Percentiles rank a stretch among this genome's conserved stretches.
Evolutionary conservation across 768 basidiomycete genomes (phyloP).

Genomic region (Gymnopilus junonius): DNA sequence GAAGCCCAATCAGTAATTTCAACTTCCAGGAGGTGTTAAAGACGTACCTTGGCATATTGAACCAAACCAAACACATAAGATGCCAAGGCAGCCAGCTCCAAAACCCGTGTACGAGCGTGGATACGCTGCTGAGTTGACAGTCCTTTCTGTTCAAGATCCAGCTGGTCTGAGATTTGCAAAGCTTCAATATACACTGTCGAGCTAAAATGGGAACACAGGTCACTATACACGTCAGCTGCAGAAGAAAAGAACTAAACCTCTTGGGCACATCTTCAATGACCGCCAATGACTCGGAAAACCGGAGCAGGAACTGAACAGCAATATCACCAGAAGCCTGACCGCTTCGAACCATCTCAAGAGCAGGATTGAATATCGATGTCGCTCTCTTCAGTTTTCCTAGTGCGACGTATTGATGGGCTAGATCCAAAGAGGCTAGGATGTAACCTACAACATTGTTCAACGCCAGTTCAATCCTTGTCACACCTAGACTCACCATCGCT

Average conservation of each 20-base stretch:
- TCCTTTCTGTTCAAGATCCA: slow-evolving; percentile 49
- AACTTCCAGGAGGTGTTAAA: neutral
- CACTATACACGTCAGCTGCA: neutral
- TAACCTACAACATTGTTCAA: slow-evolving; percentile 48
- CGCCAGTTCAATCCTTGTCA: neutral
- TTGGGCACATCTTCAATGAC: slow-evolving; percentile 57
- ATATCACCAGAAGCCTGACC: slow-evolving; percentile 54
- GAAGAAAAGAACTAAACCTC: slow-evolving; percentile 46
- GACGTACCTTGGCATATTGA: slow-evolving; percentile 62
- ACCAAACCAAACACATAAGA: slow-evolving; percentile 70
- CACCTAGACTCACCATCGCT: slow-evolving; percentile 47
- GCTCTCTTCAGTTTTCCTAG: slow-evolving; percentile 80
- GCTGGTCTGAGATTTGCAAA: slow-evolving; percentile 43
- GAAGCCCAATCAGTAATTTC: neutral
- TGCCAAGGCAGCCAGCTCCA: slow-evolving; percentile 78
- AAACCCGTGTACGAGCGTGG: slow-evolving; percentile 53
- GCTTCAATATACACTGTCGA: slow-evolving; percentile 66
- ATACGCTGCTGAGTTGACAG: slow-evolving; percentile 61
- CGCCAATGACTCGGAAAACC: slow-evolving; percentile 70
- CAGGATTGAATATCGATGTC: slow-evolving; percentile 62
- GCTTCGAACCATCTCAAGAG: slow-evolving; percentile 48
- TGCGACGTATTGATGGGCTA: slow-evolving; percentile 80
- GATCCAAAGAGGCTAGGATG: slow-evolving; percentile 63
- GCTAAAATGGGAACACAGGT: slow-evolving; percentile 30
- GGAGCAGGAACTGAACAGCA: slow-evolving; percentile 58